Evolutionary conservation across 805 yeast species (phyloP).

Genomic region (Wickerhamiella bombiphila): DNA sequence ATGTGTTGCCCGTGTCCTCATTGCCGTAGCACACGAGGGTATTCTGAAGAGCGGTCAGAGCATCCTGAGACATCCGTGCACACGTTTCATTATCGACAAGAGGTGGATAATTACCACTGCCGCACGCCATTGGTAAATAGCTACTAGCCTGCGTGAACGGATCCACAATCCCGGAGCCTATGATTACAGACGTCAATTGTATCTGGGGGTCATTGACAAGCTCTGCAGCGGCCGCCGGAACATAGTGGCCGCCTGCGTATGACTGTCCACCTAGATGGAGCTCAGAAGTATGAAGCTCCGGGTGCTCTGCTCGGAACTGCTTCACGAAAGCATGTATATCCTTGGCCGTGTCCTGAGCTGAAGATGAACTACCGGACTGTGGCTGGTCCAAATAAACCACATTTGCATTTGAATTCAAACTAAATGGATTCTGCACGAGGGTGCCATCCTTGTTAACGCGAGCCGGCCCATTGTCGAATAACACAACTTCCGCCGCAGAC

Average conservation of each 20-base stretch:
- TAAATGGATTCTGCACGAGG: conserved; percentile 45
- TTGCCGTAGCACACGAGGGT: conserved; percentile 56
- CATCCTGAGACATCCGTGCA: conserved; percentile 41
- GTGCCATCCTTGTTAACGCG: conserved; percentile 42
- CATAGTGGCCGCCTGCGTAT: conserved; percentile 75
- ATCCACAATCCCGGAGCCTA: conserved; percentile 89
- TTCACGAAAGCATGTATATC: conserved; percentile 80
- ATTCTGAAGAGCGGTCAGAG: conserved; percentile 35
- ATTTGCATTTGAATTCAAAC: conserved; percentile 86
- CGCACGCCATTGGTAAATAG: conserved; percentile 89
- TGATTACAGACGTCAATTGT: conserved; percentile 61
- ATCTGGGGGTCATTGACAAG: conserved; percentile 35
- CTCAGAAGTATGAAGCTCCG: conserved; percentile 38
- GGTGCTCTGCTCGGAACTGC: conserved; percentile 70
- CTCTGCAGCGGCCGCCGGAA: conserved; percentile 59
- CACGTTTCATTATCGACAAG: conserved; percentile 57
- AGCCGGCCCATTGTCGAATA: conserved; percentile 84
- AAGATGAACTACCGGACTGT: conserved; percentile 68
- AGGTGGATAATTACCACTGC: conserved; percentile 63
- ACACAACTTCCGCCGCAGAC: conserved; percentile 64
- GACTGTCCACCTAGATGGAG: conserved; percentile 91
- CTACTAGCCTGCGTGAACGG: conserved; percentile 61
- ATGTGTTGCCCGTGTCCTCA: conserved; percentile 55
- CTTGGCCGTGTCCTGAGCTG: conserved; percentile 72
- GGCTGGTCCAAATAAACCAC: conserved; percentile 90